These are phyloP conservation scores for Penicillium desertorum DNA, from an alignment of 495 filamentous ascomycete species.

Conservation along the genomic window DNA sequence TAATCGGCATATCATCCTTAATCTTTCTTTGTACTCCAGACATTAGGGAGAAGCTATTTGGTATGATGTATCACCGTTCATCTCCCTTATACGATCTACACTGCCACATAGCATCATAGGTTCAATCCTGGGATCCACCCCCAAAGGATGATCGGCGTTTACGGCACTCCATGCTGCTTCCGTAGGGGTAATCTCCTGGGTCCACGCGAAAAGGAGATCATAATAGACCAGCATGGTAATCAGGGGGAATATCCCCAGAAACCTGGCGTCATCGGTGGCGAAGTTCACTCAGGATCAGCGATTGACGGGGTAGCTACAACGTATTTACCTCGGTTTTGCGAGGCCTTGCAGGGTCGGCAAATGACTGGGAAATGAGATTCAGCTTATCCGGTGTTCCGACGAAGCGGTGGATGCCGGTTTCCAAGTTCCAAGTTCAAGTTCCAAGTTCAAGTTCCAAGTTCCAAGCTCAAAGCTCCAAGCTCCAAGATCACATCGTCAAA, in stretches of 20 bases:
- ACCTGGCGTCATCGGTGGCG: constrained; percentile 13
- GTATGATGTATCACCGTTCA: no score
- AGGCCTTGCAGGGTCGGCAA: not conserved
- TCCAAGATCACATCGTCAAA: not conserved
- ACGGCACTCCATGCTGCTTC: constrained; percentile 9
- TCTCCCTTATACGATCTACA: not conserved
- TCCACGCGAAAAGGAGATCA: constrained; percentile 21
- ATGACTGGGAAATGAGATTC: not conserved
- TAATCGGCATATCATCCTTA: not conserved
- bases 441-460: not conserved
- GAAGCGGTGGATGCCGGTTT: not conserved
- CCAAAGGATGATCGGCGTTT: constrained; percentile 17
- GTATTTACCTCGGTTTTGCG: not conserved
- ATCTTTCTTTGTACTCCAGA: not conserved
- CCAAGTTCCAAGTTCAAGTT: not conserved
- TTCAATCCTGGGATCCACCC: constrained; percentile 12
- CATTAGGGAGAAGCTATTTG: no score
- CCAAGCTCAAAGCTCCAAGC: not conserved
- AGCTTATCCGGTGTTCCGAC: not conserved
- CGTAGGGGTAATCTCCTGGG: constrained; percentile 17
- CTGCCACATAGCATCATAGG: constrained; percentile 3
- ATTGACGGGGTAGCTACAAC: not conserved
- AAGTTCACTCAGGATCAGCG: constrained; percentile 1
- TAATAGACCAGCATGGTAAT: constrained; percentile 22
- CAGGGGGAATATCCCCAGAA: constrained; percentile 12